Percentiles rank a stretch among this genome's conserved stretches.
Evolutionary conservation across 352 stramenopile species (phyloP).

Genomic region (Elongisporangium undulatum): DNA sequence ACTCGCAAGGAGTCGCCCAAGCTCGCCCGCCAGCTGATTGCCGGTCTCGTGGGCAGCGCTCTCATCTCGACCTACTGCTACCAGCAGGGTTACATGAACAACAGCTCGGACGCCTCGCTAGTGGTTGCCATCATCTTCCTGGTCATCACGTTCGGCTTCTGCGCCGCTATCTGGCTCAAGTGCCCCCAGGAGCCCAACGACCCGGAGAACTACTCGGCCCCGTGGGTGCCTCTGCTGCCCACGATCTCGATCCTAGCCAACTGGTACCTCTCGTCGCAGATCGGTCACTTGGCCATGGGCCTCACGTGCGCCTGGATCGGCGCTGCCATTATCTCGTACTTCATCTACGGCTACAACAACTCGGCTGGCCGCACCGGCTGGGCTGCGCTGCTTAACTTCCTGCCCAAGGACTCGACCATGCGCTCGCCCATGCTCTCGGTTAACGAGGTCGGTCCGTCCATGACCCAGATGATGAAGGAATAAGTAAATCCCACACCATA

Average conservation of each 20-base stretch:
- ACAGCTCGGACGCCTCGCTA: slow-evolving; percentile 25
- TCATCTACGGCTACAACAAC: slow-evolving; percentile 70
- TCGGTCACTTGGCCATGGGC: slow-evolving; percentile 45
- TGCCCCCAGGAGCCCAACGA: slow-evolving; percentile 47
- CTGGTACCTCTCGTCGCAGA: slow-evolving; percentile 69
- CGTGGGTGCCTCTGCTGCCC: slow-evolving; percentile 67
- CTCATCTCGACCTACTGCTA: slow-evolving; percentile 55
- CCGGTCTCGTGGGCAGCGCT: slow-evolving; percentile 28
- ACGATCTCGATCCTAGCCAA: slow-evolving; percentile 51
- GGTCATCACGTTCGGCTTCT: slow-evolving; percentile 21
- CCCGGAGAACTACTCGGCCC: slow-evolving; percentile 44
- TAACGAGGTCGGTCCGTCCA: slow-evolving; percentile 33
- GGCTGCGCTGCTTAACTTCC: slow-evolving; percentile 42
- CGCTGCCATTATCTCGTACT: slow-evolving; percentile 65
- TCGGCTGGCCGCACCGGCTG: slow-evolving; percentile 58
- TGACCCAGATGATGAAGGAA: slow-evolving; percentile 26
- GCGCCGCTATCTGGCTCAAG: slow-evolving; percentile 45
- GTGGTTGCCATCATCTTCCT: slow-evolving; percentile 47
- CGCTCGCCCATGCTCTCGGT: slow-evolving; percentile 53
- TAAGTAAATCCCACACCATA: not conserved
- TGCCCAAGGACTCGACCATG: slow-evolving; percentile 38
- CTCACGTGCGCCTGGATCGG: slow-evolving; percentile 48
- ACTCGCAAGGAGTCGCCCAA: slow-evolving; percentile 49
- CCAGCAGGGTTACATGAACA: slow-evolving; percentile 64
- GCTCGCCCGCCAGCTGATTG: slow-evolving; percentile 36